Evolutionary conservation across 176 grass and related monocot genomes (phyloP), one percentile per base, ranked within the genome.

Genomic region (sorghum (Sorghum bicolor)): DNA sequence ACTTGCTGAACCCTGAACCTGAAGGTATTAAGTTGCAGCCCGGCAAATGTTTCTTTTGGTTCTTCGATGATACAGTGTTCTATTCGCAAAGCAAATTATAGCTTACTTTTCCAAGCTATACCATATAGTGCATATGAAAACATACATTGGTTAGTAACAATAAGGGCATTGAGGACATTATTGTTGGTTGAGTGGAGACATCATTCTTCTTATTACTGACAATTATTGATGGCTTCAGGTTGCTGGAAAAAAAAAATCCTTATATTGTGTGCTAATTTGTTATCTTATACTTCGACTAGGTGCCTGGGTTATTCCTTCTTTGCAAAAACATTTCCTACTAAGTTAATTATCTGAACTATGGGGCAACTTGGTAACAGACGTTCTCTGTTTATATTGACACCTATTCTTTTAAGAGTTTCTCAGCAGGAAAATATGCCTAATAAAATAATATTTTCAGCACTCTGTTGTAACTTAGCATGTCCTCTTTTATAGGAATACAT

Each of bases 401-500:
- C 8, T 77, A 50, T 70, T 87, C 52, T 40, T n/a, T 67, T 76
- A 68, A 19, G 45, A 67, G 61, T 40, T 64, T 22, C 8, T 12
- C 4, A 77, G n/a, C 38, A 70, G 64, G 68, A 76, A 70, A 47
- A 22, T 71, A 66, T 60, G 10, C 34, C 39, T 82, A 10, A 68
- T 6, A 47, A 30, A 22, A 41, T 40, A 45, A 15, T 36, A 71
- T 71, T 14, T 63, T 78, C 32, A 73, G 24, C 30, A 62, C 26
- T 76, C 44, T 79, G n/a, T 72, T 24, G 15, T 89, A 36, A 85
- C 33, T 76, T 73, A 24, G 25, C 12, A 50, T 44, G 20, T 17
- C 43, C 62, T 64, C 14, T 52, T 84, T 68, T 80, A 45, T 41
- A 94, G 89, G 86, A 82, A 74, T 80, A 40, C 20, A 7, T 80